A percentile compares a stretch with the other conserved stretches of the same genome.
Evolutionary conservation across 331 rosid genomes (phyloP).

Genomic region (Pyracantha coccinea): DNA sequence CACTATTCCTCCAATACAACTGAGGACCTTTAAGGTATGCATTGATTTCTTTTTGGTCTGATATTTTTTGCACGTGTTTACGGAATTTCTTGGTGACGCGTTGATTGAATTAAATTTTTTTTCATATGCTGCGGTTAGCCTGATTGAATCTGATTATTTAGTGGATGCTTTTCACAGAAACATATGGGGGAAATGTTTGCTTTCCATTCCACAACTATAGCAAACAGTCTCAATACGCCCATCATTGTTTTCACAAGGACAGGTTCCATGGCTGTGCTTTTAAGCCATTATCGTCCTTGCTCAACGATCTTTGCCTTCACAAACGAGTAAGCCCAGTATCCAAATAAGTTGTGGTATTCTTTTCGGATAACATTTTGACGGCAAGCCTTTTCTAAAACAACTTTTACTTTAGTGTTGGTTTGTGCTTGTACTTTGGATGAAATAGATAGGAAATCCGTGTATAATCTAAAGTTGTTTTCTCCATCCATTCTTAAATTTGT

Average conservation of each 20-base stretch:
- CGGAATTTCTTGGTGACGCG: not conserved
- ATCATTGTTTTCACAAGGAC: not conserved
- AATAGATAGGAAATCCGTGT: not conserved
- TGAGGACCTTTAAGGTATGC: constrained; percentile 43
- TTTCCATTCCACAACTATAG: constrained; percentile 77
- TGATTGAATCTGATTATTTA: no score
- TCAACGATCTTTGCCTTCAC: constrained; percentile 97
- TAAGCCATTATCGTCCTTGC: constrained; percentile 29
- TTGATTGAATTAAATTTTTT: not conserved
- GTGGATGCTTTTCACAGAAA: not conserved
- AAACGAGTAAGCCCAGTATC: constrained; percentile 50
- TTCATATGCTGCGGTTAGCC: not conserved
- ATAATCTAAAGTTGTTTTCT: not conserved
- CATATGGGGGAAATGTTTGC: not conserved
- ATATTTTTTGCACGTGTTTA: not conserved
- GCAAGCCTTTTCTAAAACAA: not conserved
- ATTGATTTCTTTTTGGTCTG: not conserved
- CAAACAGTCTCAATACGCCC: constrained; percentile 75
- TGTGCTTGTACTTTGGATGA: not conserved
- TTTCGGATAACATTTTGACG: not conserved
- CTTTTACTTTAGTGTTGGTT: not conserved
- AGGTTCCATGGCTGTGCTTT: not conserved
- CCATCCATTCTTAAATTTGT: not conserved
- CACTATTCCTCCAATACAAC: constrained; percentile 36
- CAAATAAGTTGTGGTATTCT: not conserved